Evolutionary conservation across 768 basidiomycete species (phyloP), one percentile per base, ranked within the genome.

Genomic region (Tremella fuciformis): DNA sequence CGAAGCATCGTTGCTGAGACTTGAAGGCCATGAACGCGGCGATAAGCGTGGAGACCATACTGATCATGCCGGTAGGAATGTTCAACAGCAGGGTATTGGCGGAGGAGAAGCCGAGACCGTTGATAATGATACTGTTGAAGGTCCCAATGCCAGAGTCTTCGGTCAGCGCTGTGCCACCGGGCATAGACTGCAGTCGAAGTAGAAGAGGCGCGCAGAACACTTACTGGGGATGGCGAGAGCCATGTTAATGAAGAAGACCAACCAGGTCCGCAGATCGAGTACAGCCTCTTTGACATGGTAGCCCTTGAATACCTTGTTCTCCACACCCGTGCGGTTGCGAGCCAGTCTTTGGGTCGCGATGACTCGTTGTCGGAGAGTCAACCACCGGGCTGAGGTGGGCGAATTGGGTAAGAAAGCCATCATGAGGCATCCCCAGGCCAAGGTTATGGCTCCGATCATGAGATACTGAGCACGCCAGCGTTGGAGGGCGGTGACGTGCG

Each of bases 11-110:
- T 39, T 58, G 42, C 9, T 49, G 18, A 9, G 41, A 66, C 50
- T 62, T 62, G 50, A 58, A 57, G 1, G 65, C 65, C 38, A 69
- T 54, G 55, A 29, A 66, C 16, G 58, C 58, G 52, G 62, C 64
- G 22, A 67, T 16, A 16, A 70, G 25, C 6, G 65, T 64, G 2
- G 58, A 55, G 13, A 70, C 21, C 68, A 65, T 65, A 2, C 53
- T 57, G 53, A 67, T 55, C n/a, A 71, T 47, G 44, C 69, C 69
- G 11, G 70, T 71, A 1, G 67, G 67, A 38, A 71, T 69, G 19
- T 46, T 58, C 16, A 71, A 41, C 11, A 68, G 46, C n/a, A 46
- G 46, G 1, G 64, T 62, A 7, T 53, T 21, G 37, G 55, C 53
- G 3, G 55, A 38, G 25, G 55, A 53, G 57, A 61, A 69, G 11